Conservation (phyloP, 2,329 filamentous ascomycete species). For the Penicillium decumbens region DNA sequence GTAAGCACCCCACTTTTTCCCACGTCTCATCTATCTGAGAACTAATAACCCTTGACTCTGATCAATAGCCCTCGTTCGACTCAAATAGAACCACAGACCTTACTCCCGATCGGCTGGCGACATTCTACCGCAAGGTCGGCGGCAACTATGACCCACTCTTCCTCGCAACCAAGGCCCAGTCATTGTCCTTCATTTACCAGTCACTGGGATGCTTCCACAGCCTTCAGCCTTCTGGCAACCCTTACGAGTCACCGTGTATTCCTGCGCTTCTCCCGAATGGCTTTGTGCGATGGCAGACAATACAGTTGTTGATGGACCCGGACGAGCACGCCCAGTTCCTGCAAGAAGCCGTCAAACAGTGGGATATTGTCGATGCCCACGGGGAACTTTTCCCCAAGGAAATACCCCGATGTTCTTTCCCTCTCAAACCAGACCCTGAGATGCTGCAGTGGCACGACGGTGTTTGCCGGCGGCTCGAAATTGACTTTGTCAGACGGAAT, state of each 20-base stretch:
- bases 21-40: not conserved
- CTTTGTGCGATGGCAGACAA: constrained; percentile 89
- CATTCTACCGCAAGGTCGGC: constrained; percentile 70
- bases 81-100: constrained; percentile 34
- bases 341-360: constrained; percentile 72
- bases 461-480: constrained; percentile 66
- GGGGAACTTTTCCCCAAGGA: constrained; percentile 55
- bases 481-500: constrained; percentile 51
- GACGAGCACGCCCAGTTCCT: constrained; percentile 82
- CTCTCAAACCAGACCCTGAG: constrained; percentile 66
- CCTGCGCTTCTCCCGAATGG: constrained; percentile 78
- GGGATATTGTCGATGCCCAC: constrained; percentile 69
- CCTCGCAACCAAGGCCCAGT: constrained; percentile 64
- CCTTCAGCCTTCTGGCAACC: constrained; percentile 65
- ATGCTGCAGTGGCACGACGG: constrained; percentile 81
- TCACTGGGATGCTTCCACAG: constrained; percentile 85
- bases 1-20: constrained; percentile 46
- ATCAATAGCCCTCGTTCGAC: constrained; percentile 29
- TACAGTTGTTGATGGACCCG: constrained; percentile 81
- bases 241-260: constrained; percentile 70
- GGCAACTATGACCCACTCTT: constrained; percentile 78
- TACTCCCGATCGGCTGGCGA: constrained; percentile 66
- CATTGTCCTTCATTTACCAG: constrained; percentile 88
- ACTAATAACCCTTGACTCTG: too few relatives aligned
- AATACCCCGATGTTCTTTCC: constrained; percentile 66